These are phyloP conservation scores for Leishmania tropica DNA, from an alignment of 208 protist species.

Conservation along the genomic window DNA sequence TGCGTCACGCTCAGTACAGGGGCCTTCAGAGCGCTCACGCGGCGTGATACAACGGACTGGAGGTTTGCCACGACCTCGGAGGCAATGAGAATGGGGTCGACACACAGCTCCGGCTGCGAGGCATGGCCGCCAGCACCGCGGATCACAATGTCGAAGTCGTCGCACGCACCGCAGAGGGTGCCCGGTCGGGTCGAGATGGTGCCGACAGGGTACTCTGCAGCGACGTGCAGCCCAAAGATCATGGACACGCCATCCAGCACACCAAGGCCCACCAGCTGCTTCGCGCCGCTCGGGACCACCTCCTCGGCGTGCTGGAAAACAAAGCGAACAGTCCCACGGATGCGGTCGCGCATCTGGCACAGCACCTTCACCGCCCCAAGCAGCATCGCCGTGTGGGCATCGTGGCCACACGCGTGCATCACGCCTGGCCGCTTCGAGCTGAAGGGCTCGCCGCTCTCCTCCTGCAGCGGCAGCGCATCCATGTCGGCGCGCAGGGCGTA, in stretches of 20 bases:
- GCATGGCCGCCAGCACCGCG: constrained; percentile 69
- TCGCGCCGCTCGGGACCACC: constrained; percentile 59
- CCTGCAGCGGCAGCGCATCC: constrained; percentile 72
- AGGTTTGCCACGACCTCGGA: constrained; percentile 57
- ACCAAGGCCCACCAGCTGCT: constrained; percentile 52
- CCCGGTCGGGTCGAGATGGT: constrained; percentile 32
- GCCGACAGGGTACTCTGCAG: constrained; percentile 22
- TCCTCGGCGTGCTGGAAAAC: constrained; percentile 87
- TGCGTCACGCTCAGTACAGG: constrained; percentile 69
- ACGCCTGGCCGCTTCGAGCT: constrained; percentile 50
- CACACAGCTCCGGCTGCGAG: constrained; percentile 64
- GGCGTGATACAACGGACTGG: constrained; percentile 70
- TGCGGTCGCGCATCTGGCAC: constrained; percentile 36
- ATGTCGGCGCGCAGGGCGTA: constrained; percentile 75
- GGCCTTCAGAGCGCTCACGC: constrained; percentile 56
- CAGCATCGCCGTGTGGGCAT: constrained; percentile 74
- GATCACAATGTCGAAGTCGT: constrained; percentile 78
- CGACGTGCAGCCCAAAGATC: constrained; percentile 64
- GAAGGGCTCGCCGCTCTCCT: constrained; percentile 58
- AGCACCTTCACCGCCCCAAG: constrained; percentile 67
- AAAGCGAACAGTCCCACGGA: constrained; percentile 65
- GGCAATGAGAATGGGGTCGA: constrained; percentile 70
- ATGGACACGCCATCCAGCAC: constrained; percentile 65
- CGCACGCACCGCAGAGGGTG: constrained; percentile 50
- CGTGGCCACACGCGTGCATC: constrained; percentile 80